Base-by-base conservation (phyloP, 2,329 filamentous ascomycete species). In the Nemania serpens region DNA sequence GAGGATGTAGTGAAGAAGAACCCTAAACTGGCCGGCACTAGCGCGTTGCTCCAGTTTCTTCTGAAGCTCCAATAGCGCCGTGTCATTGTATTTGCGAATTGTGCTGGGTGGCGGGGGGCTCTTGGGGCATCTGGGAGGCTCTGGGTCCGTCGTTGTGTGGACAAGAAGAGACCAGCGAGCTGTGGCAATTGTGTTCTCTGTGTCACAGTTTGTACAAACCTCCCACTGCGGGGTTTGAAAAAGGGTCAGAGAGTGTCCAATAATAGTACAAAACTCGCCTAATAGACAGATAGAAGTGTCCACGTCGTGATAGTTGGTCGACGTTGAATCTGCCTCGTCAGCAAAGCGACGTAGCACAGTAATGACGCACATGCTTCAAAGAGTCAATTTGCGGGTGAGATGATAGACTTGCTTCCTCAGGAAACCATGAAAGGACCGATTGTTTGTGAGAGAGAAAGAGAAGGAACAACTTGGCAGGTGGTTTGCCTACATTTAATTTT, bases 1-100 rank as follows among this genome's bases (percentile, higher is more conserved):
- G 6, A 58, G 22, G 18, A 51, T 22, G 39, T 58, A 58, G 22
- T 58, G 55, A 13, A 51, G n/a, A 39, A 58, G 11, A 10, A 18
- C 39, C 22, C 25, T 58, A 29, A 29, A 51, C 39, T 29, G 13
- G 5, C 12, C 10, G 4, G 46, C 11, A 1, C 41, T 20, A 5
- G 43, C 25, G 3, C 3, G 2, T 9, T 3, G 12, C 7, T 48
- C 36, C 12, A 46, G 47, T n/a, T 36, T 17, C 13, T 7, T 42
- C 9, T 2, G 25, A 12, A 58, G 55, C 18, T 58, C 37, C 2
- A 2, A 0, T 13, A 39, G 13, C 1, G 34, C 41, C 1, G 39
- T 57, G 0, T 25, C 20, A 41, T 41, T 46, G 12, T 39, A 50
- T 1, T 9, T 5, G 7, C 43, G 11, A 12, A 43, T 18, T 6